Evolutionary conservation across 1,139 yeast species (phyloP), one percentile per base, ranked within the genome.

Genomic region (Magnusiomyces tetraspermus): DNA sequence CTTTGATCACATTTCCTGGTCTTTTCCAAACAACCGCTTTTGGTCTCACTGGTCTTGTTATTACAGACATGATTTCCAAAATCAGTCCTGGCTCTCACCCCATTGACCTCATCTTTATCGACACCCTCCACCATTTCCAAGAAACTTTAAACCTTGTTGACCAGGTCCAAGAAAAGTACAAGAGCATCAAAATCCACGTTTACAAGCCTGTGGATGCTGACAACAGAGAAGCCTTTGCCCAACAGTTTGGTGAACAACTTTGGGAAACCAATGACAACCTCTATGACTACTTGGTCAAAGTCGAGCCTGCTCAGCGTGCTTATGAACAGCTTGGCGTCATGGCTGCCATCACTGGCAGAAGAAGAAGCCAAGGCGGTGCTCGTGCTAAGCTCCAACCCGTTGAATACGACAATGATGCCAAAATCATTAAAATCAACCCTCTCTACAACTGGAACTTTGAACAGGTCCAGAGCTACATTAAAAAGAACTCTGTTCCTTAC

Each of bases 21-120:
- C 73, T 92, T 37, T 89, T 69, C 65, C 98, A 92, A 68, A 89
- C 96, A 2, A 88, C 97, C 0, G 97, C 97, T 1, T 88, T 90
- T 69, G 98, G 98, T 0, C 75, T 92, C 44, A 86, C 96, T 0
- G 98, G 98, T 0, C 71, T 90, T 55, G 96, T 85, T 24, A 89
- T 92, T 15, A 73, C 87, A 37, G 97, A 90, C 66, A 85, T 90
- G 77, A 71, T 90, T 43, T 76, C 85, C n/a, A 80, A 81, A 63
- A 61, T 83, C 51, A 6, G 15, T 22, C 54, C 58, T 1, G 58
- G 60, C n/a, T 57, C 58, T 36, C 75, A 76, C 60, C 76, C 82
- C 0, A 76, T 87, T 11, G 95, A 90, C 55, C 74, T 90, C 55
- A 84, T 92, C 3, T 92, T 90, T 64, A 75, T 90, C 48, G 97